These are phyloP conservation scores for Paxillus rubicundulus DNA, from an alignment of 768 basidiomycete species.

Conservation along the genomic window DNA sequence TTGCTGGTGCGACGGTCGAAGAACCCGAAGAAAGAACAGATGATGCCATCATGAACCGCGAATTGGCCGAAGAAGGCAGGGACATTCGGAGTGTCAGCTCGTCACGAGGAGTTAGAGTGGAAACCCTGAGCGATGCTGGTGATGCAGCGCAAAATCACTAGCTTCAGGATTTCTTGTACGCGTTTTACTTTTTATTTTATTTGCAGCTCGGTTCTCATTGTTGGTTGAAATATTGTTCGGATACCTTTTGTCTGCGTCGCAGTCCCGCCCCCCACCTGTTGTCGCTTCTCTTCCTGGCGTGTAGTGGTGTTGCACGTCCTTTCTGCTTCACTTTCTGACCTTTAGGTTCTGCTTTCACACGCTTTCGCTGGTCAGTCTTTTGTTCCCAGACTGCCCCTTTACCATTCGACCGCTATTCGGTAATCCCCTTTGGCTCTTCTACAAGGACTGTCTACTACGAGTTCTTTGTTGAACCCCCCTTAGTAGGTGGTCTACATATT, in stretches of 20 bases:
- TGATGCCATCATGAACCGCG: conserved; percentile 53
- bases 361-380: conserved; percentile 21
- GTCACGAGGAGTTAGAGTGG: conserved; percentile 75
- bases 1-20: conserved; percentile 64
- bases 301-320: conserved; percentile 27
- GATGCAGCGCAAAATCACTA: conserved; percentile 48
- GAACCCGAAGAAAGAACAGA: conserved; percentile 49
- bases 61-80: conserved; percentile 86
- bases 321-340: conserved; percentile 34
- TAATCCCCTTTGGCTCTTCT: conserved; percentile 28
- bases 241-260: conserved; percentile 32
- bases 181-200: conserved; percentile 35
- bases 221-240: conserved; percentile 32
- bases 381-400: conserved; percentile 26
- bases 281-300: conserved; percentile 28
- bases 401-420: conserved; percentile 25
- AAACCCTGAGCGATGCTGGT: conserved; percentile 58
- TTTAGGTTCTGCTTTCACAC: conserved; percentile 24
- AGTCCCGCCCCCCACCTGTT: conserved; percentile 24
- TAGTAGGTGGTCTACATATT: conserved; percentile 17
- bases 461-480: conserved; percentile 14
- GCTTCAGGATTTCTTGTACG: conserved; percentile 36
- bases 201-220: conserved; percentile 33
- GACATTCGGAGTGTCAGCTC: conserved; percentile 83
- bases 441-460: conserved; percentile 20